Evolutionary conservation across 345 rosid genomes (phyloP).

Genomic region (Punica granatum): DNA sequence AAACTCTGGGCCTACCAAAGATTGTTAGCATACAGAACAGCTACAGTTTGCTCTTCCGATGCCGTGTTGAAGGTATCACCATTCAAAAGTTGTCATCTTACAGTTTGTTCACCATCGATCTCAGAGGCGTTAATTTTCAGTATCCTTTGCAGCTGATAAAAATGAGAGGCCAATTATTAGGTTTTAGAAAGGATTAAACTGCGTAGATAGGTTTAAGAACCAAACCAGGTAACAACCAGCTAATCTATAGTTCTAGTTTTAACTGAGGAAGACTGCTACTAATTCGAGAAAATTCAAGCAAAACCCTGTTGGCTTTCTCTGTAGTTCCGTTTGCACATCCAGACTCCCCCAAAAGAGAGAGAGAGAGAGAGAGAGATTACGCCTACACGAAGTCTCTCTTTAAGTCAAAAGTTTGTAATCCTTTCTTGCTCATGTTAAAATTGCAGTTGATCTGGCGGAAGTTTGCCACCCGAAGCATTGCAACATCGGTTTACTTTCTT

Average conservation of each 20-base stretch:
- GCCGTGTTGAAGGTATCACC: slow-evolving; percentile 51
- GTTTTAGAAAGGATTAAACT: neutral
- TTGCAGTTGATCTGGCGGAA: slow-evolving; percentile 83
- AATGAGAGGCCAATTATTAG: neutral
- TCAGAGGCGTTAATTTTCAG: neutral
- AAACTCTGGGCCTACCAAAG: slow-evolving; percentile 78
- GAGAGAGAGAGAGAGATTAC: no score
- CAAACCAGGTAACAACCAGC: neutral
- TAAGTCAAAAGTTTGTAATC: neutral
- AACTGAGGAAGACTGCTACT: neutral
- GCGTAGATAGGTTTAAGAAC: neutral
- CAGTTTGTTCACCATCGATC: neutral
- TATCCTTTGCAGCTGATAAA: neutral
- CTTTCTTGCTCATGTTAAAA: neutral
- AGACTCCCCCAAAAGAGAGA: no score
- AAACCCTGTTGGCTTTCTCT: neutral
- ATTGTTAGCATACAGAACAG: slow-evolving; percentile 85
- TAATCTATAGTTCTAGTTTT: neutral
- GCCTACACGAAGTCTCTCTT: no score
- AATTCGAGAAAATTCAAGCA: neutral
- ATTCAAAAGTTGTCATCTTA: slow-evolving; percentile 1
- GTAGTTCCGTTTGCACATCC: no score
- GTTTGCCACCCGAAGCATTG: slow-evolving; percentile 83
- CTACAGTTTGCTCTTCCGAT: slow-evolving; percentile 71
- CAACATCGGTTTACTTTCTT: slow-evolving; percentile 75